phyloP scores from a whole-genome alignment of 257 asterid species.

The Linaria vulgaris region DNA sequence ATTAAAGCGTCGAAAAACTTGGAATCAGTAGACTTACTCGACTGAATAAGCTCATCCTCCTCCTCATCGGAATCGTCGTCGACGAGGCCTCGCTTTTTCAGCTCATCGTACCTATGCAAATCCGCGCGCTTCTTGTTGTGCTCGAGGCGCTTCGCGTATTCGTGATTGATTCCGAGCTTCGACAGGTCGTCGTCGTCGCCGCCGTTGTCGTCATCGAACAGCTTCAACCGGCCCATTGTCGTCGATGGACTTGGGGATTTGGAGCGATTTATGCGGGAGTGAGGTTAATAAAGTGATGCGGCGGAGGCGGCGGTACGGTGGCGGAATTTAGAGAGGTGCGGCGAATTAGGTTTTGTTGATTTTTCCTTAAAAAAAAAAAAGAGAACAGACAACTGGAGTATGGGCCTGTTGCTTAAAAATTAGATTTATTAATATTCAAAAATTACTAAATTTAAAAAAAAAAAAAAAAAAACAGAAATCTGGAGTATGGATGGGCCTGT shows the following conservation, averaged over 20 bases:
- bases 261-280: slow-evolving; percentile 22
- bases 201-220: slow-evolving; percentile 51
- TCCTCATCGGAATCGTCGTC: slow-evolving; percentile 44
- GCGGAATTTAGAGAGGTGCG: no score
- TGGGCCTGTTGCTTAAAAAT: no score
- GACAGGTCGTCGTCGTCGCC: slow-evolving; percentile 36
- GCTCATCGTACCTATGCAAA: slow-evolving; percentile 59
- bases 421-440: no score
- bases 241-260: slow-evolving; percentile 19
- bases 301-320: no score
- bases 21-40: slow-evolving; percentile 40
- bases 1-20: slow-evolving; percentile 58
- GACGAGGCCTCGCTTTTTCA: slow-evolving; percentile 63
- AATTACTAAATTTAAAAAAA: no score
- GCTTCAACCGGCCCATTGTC: slow-evolving; percentile 37
- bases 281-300: slow-evolving; percentile 22
- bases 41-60: slow-evolving; percentile 28
- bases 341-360: no score
- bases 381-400: no score
- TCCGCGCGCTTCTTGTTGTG: slow-evolving; percentile 85
- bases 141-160: slow-evolving; percentile 69
- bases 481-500: no score
- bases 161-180: slow-evolving; percentile 59
- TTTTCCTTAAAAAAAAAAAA: no score
- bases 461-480: no score